Evolutionary conservation across 371 early-diverging fungal species (phyloP).

Genomic region (Apophysomyces variabilis): DNA sequence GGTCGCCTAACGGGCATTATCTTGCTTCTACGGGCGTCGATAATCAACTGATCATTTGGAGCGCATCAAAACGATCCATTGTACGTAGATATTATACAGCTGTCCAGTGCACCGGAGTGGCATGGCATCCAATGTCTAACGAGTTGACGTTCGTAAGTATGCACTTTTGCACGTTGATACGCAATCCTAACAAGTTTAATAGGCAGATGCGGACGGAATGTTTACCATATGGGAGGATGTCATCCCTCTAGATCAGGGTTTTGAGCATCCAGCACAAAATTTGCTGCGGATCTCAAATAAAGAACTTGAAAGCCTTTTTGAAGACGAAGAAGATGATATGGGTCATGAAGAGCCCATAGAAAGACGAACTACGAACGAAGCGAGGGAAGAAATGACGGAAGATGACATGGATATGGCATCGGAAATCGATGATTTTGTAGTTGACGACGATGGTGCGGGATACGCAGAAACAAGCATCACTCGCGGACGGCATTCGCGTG

Average conservation of each 20-base stretch:
- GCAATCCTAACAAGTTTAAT: background rate
- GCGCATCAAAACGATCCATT: conserved; percentile 26
- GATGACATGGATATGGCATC: conserved; percentile 29
- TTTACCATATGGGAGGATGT: conserved; percentile 19
- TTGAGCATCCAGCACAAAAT: conserved; percentile 5
- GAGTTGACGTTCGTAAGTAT: conserved; percentile 50
- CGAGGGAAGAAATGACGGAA: conserved; percentile 5
- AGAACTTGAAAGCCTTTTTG: conserved; percentile 21
- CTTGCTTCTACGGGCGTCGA: conserved; percentile 50
- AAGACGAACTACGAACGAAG: background rate
- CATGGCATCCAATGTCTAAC: conserved; percentile 63
- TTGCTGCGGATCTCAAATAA: conserved; percentile 1
- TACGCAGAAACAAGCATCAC: conserved; percentile 41
- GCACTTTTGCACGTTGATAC: background rate
- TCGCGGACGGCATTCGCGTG: background rate
- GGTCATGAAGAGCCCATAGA: conserved; percentile 11
- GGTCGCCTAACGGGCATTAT: conserved; percentile 68
- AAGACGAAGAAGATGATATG: conserved; percentile 21
- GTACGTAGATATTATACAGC: conserved; percentile 31
- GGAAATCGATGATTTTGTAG: conserved; percentile 30
- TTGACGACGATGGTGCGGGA: conserved; percentile 86
- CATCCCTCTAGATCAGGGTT: background rate
- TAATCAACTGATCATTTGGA: conserved; percentile 59
- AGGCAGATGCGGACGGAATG: conserved; percentile 20
- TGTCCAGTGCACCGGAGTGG: conserved; percentile 34